Evolutionary conservation across 352 stramenopile species (phyloP).

Genomic region (Globisporangium nunn): DNA sequence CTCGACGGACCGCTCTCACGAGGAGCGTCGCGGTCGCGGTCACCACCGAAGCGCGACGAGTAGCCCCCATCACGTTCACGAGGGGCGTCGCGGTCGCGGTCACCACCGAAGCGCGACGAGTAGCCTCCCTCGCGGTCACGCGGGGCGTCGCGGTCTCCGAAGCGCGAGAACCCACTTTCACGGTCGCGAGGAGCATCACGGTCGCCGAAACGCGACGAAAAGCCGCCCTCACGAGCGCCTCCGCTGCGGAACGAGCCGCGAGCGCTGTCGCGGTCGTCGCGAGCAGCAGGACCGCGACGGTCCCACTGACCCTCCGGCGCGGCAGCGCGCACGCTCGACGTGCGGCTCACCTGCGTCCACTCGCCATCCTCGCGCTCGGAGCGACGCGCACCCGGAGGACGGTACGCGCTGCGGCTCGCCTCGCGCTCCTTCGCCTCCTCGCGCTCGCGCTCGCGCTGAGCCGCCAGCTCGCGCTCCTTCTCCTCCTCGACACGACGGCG

Average conservation of each 20-base stretch:
- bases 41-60: conserved; percentile 17
- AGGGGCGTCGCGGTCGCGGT: conserved; percentile 19
- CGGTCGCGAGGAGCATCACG: conserved; percentile 1
- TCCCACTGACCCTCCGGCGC: conserved; percentile 58
- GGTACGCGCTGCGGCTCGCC: conserved; percentile 16
- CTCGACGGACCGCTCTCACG: conserved; percentile 20
- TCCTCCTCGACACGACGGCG: conserved; percentile 38
- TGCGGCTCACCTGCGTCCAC: conserved; percentile 56
- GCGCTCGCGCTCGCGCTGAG: conserved; percentile 5
- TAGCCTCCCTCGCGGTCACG: conserved; percentile 16
- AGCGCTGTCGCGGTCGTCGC: conserved; percentile 25
- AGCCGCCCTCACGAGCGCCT: conserved; percentile 4
- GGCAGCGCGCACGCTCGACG: conserved; percentile 18
- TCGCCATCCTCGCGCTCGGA: conserved; percentile 45
- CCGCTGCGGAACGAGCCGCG: conserved; percentile 11
- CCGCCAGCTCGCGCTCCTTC: conserved; percentile 26
- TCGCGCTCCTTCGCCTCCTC: conserved; percentile 38
- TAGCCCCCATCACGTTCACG: conserved; percentile 17
- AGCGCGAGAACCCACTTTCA: conserved; percentile 10
- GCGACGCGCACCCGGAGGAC: conserved; percentile 16
- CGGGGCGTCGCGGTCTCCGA: conserved; percentile 25
- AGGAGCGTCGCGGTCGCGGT: conserved; percentile 21
- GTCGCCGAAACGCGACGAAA: conserved; percentile 22
- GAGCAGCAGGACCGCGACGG: conserved; percentile 34
- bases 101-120: conserved; percentile 24